phyloP scores from a whole-genome alignment of 306 rosid species.

The Hippophae tibetana region DNA sequence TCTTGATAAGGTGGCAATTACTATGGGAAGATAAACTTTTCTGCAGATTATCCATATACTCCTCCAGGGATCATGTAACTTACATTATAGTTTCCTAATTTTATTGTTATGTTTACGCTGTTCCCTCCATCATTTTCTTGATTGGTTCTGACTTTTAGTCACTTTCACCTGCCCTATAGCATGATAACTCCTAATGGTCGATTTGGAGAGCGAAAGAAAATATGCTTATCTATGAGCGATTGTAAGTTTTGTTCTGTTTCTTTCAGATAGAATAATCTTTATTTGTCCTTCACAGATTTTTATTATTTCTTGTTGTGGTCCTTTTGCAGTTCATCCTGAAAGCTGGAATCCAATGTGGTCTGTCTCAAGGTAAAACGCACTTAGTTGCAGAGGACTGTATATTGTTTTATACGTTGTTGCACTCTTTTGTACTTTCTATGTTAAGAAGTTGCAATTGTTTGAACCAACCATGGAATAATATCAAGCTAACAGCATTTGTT shows the following conservation, averaged over 20 bases:
- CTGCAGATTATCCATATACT: constrained; percentile 81
- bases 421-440: constrained; percentile 11
- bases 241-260: constrained; percentile 44
- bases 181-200: constrained; percentile 96
- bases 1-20: constrained; percentile 65
- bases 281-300: constrained; percentile 6
- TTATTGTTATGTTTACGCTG: background rate
- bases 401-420: constrained; percentile 6
- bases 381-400: background rate
- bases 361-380: constrained; percentile 69
- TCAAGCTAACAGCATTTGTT: constrained; percentile 32
- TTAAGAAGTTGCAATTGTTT: constrained; percentile 3
- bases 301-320: constrained; percentile 16
- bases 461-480: constrained; percentile 13
- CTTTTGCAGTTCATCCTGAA: constrained; percentile 85
- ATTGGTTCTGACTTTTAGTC: background rate
- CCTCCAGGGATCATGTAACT: constrained; percentile 94
- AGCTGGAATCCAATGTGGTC: constrained; percentile 99
- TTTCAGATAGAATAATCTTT: constrained; percentile 8
- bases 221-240: constrained; percentile 96
- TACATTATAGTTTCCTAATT: constrained; percentile 5
- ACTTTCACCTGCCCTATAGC: constrained; percentile 34
- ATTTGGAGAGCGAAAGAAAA: constrained; percentile 81
- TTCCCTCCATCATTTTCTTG: background rate
- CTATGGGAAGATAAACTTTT: constrained; percentile 92